Base-by-base conservation (phyloP, 495 filamentous ascomycete species). In the Penicillium steckii region DNA sequence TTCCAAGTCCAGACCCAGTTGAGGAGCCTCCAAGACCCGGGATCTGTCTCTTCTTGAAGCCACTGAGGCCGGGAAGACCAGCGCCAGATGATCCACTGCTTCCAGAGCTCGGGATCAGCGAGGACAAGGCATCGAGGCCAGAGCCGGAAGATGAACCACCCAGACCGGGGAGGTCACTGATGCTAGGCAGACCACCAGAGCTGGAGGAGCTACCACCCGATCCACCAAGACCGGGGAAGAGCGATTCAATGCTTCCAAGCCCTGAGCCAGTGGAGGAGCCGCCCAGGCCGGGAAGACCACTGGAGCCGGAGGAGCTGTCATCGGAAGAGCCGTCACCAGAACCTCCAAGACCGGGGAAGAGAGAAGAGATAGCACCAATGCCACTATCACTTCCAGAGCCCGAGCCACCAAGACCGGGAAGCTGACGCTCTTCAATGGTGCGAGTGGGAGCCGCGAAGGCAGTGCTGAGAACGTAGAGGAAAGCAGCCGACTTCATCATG, bases 391-490 rank as follows among this genome's bases (percentile, higher is more conserved):
- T 48, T 19, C 41, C 26, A 26, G 56, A 50, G 19, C 41, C 26
- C 21, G 56, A 50, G 19, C 48, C 49, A 10, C 49, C 46, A 9
- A 54, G 37, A 21, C 44, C 53, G 17, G 46, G 27, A 8, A 63
- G 37, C 8, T 61, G 50, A 8, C 57, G 60, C 8, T 41, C 53
- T 21, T 61, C 50, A 21, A 70, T 46, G 29, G 67, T 70, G 1
- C 15, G 50, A 37, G 67, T 66, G 13, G 67, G 67, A 9, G 67
- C 67, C 17, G 51, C 57, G 2, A 70, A 53, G 35, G 54, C 58
- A 25, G 58, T 48, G 15, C 57, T 56, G 7, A 64, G 44, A 9
- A 70, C 49, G 17, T 52, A 43, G 30, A 70, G 49, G 35, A 52
- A 21, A 23, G 64, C 23, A 23, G 61, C 44, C 4, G 58, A 24